phyloP scores from a whole-genome alignment of 2,329 filamentous ascomycete genomes.

The Exophiala oligosperma region DNA sequence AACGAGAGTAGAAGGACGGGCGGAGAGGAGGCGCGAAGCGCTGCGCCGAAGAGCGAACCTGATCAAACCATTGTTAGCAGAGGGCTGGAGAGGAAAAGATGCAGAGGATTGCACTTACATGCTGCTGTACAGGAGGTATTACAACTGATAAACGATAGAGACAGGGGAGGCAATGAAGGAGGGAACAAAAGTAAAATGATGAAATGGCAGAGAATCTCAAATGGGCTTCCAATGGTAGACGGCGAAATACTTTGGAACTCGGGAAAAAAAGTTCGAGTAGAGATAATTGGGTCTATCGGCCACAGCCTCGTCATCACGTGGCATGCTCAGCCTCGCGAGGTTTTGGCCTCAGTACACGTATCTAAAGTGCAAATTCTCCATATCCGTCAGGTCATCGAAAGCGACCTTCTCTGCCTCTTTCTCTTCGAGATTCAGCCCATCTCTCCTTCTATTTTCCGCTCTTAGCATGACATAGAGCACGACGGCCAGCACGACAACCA shows the following conservation, averaged over 20 bases:
- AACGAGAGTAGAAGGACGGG: slow-evolving; percentile 45
- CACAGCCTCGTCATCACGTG: too few relatives aligned
- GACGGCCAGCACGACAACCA: slow-evolving; percentile 61
- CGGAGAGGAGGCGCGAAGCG: slow-evolving; percentile 55
- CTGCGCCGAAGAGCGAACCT: slow-evolving; percentile 62
- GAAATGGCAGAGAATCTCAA: neutral
- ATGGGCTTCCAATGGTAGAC: neutral
- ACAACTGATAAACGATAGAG: neutral
- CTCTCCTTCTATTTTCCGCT: slow-evolving; percentile 58
- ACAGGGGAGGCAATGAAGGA: neutral
- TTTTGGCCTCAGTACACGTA: slow-evolving; percentile 51
- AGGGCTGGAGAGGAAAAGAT: neutral
- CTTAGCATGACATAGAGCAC: slow-evolving; percentile 60
- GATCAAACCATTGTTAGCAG: slow-evolving; percentile 4
- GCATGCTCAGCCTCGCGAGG: neutral
- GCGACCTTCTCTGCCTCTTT: slow-evolving; percentile 63
- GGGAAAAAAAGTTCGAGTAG: slow-evolving; percentile 7
- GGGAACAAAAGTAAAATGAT: neutral
- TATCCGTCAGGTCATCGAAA: slow-evolving; percentile 69
- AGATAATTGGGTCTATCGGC: neutral
- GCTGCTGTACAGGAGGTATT: neutral
- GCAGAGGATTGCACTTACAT: slow-evolving; percentile 9
- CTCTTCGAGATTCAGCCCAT: slow-evolving; percentile 54
- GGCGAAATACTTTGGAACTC: neutral
- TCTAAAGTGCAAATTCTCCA: slow-evolving; percentile 66